Evolutionary conservation across 1,284 basidiomycete species (phyloP).

Genomic region (Polyporus tsugae): DNA sequence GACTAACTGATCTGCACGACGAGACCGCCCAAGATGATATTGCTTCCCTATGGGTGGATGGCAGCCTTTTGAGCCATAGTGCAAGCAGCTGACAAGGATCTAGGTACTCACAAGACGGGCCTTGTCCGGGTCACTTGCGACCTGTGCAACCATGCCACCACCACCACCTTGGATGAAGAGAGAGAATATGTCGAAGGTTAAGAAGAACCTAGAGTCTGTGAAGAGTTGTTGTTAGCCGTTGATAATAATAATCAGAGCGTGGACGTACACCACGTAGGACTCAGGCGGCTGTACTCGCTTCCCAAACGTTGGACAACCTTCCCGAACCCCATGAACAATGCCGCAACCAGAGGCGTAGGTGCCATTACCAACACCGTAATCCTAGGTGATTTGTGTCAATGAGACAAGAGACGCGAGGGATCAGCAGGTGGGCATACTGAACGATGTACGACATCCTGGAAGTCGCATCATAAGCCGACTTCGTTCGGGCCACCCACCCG

Average conservation of each 20-base stretch:
- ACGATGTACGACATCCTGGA: slow-evolving; percentile 48
- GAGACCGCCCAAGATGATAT: slow-evolving; percentile 65
- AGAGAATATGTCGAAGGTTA: slow-evolving; percentile 56
- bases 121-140: slow-evolving; percentile 33
- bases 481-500: slow-evolving; percentile 51
- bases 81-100: background rate
- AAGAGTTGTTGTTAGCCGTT: background rate
- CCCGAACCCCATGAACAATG: slow-evolving; percentile 62
- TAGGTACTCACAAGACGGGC: slow-evolving; percentile 16
- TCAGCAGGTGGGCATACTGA: slow-evolving; percentile 45
- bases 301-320: slow-evolving; percentile 54
- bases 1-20: slow-evolving; percentile 48
- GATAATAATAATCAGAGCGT: slow-evolving; percentile 26
- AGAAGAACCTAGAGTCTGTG: slow-evolving; percentile 59
- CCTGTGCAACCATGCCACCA: slow-evolving; percentile 56
- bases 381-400: slow-evolving; percentile 37
- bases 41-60: slow-evolving; percentile 41
- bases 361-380: slow-evolving; percentile 55
- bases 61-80: background rate
- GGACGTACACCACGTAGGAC: slow-evolving; percentile 34
- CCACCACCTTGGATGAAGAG: slow-evolving; percentile 63
- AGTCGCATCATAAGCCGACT: slow-evolving; percentile 43
- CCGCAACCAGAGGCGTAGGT: slow-evolving; percentile 63
- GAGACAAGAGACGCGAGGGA: background rate
- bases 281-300: slow-evolving; percentile 55